Conservation (phyloP, 768 basidiomycete species). For the Neoboletus brunneissimus region DNA sequence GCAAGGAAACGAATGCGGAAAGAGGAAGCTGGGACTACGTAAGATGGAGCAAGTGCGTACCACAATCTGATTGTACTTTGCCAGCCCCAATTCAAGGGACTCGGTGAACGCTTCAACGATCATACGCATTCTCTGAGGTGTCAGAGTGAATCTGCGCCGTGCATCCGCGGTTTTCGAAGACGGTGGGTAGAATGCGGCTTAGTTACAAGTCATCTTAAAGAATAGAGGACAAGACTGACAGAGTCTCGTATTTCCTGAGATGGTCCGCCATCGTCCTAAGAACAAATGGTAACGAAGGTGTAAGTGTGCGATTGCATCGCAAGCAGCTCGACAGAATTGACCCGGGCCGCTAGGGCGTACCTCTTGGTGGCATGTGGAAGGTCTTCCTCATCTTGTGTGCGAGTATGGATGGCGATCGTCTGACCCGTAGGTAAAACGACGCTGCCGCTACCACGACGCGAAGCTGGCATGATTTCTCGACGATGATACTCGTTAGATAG, state of each 20-base stretch:
- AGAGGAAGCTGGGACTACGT: neutral
- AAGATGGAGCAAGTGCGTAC: conserved; percentile 50
- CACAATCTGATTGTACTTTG: conserved; percentile 81
- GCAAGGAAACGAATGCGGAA: conserved; percentile 6
- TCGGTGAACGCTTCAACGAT: conserved; percentile 97
- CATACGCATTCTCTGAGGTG: conserved; percentile 91
- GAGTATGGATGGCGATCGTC: conserved; percentile 81
- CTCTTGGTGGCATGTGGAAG: conserved; percentile 94
- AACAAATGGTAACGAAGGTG: neutral
- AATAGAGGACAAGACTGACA: conserved; percentile 49
- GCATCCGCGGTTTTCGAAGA: neutral
- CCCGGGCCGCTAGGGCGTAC: conserved; percentile 40
- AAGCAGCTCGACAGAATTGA: neutral
- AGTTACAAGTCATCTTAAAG: neutral
- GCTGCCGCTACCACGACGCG: conserved; percentile 77
- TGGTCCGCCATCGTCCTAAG: conserved; percentile 90
- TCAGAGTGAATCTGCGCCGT: conserved; percentile 70
- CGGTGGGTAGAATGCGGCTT: neutral
- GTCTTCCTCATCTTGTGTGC: conserved; percentile 83
- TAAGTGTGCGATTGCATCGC: conserved; percentile 5
- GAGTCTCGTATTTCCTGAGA: conserved; percentile 82
- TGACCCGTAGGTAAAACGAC: conserved; percentile 70
- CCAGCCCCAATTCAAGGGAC: conserved; percentile 80
- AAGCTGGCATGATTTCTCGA: conserved; percentile 53
- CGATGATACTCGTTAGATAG: neutral